These are phyloP conservation scores for Pachyrhizus erosus DNA, from an alignment of 306 rosid species.

Conservation along the genomic window DNA sequence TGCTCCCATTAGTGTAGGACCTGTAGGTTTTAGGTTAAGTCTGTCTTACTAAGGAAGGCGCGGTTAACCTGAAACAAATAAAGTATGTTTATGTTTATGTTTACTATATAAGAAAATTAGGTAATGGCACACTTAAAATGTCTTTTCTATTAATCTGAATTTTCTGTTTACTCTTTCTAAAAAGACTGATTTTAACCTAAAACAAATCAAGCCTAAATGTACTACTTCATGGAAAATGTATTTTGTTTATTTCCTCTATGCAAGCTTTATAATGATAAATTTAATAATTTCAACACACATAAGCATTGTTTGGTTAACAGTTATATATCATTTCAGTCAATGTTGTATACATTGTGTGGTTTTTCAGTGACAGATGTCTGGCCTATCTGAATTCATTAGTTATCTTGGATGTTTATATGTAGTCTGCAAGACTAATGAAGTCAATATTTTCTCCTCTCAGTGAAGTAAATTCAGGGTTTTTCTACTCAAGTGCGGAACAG, in stretches of 20 bases:
- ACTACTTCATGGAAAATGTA: neutral
- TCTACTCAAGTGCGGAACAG: constrained; percentile 98
- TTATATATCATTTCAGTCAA: neutral
- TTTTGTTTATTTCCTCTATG: neutral
- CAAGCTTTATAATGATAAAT: neutral
- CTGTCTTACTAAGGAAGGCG: neutral
- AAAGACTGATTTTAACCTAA: neutral
- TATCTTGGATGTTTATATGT: constrained; percentile 1
- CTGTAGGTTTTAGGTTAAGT: neutral
- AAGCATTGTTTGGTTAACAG: neutral
- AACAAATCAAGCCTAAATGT: neutral
- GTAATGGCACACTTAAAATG: neutral
- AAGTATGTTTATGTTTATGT: neutral
- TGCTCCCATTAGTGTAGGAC: neutral
- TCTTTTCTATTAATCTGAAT: neutral
- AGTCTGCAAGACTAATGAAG: constrained; percentile 27
- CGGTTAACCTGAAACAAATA: neutral
- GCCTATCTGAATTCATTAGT: neutral
- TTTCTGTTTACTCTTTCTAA: neutral
- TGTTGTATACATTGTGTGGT: neutral
- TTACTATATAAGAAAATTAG: neutral
- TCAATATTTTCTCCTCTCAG: constrained; percentile 58
- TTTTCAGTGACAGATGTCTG: neutral
- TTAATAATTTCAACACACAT: neutral
- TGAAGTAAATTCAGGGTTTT: constrained; percentile 96